Evolutionary conservation across 2,329 filamentous ascomycete genomes (phyloP), one percentile per base, ranked within the genome.

Genomic region (Thielaviopsis ethacetica): DNA sequence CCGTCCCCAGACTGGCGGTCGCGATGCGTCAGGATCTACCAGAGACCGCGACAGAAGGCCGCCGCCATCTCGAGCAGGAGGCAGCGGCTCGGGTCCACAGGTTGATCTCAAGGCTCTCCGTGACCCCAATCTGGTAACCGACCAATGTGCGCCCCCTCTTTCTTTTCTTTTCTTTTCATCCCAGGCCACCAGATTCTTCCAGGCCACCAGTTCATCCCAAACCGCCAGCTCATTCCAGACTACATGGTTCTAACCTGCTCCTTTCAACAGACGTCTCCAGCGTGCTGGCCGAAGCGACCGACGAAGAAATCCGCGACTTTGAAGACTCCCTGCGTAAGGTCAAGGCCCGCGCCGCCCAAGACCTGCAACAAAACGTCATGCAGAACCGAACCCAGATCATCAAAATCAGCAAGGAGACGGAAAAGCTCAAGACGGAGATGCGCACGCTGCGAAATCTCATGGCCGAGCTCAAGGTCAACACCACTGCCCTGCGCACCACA

Each of bases 361-460:
- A 97, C 65, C 76, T 98, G 22, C 91, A 97, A 71, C 88, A 94
- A 68, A 97, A 91, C 71, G 86, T 98, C 56, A 91, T 95, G 71
- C 91, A 96, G 70, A 98, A 98, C 71, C 84, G 93, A 54, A 95
- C 89, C 0, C 93, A 97, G 67, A 98, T 98, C 68, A 97, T 98
- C 76, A 95, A 95, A 71, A 97, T 98, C 71, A 96, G 91, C 69
- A 96, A 97, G 72, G 93, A 98, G 73, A 93, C 94, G 1, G 93
- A 98, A 72, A 96, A 95, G 73, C 81, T 98, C 60, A 97, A 97
- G 72, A 82, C 83, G 59, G 93, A 98, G 70, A 97, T 98, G 93
- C 82, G 88, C 57, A 88, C 88, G 6, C 79, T 98, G 34, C 83
- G 88, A 52, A 88, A 88, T 63, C 78, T 97, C 57, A 96, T 98